Conservation (phyloP, 1,284 basidiomycete species). For the Rhodotorula sp. region DNA sequence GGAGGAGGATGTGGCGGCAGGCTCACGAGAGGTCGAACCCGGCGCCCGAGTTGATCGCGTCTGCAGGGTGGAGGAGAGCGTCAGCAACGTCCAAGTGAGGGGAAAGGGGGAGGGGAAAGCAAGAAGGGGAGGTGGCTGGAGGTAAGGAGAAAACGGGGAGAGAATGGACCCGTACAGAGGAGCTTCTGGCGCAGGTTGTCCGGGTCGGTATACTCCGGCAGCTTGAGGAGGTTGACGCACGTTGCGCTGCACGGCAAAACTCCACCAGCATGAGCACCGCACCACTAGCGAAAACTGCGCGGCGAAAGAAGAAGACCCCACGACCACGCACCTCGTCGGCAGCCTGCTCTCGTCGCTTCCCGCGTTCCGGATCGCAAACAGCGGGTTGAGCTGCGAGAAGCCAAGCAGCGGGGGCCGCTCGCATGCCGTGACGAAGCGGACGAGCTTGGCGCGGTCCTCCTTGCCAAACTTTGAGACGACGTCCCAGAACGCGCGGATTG, state of each 20-base stretch:
- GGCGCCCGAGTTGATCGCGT: constrained; percentile 72
- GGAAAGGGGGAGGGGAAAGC: background rate
- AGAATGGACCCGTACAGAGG: constrained; percentile 12
- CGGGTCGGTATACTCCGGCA: constrained; percentile 69
- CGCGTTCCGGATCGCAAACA: constrained; percentile 79
- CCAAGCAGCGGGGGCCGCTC: constrained; percentile 84
- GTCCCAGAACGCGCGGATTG: constrained; percentile 58
- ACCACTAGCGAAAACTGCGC: background rate
- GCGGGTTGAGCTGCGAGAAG: constrained; percentile 81
- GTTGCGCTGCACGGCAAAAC: constrained; percentile 55
- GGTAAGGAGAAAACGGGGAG: no score
- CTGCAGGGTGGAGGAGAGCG: background rate
- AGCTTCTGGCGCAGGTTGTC: constrained; percentile 54
- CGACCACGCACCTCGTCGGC: constrained; percentile 56
- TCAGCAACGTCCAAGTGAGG: background rate
- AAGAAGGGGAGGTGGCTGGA: background rate
- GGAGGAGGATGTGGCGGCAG: background rate
- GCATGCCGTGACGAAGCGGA: constrained; percentile 89
- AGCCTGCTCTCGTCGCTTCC: constrained; percentile 71
- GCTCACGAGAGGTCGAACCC: constrained; percentile 67
- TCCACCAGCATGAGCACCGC: constrained; percentile 54
- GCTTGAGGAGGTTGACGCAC: constrained; percentile 73
- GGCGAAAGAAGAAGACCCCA: background rate
- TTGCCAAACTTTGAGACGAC: constrained; percentile 59
- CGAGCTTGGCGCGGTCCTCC: constrained; percentile 70